Base-by-base conservation (phyloP, 345 rosid genomes). In the Acer negundo region DNA sequence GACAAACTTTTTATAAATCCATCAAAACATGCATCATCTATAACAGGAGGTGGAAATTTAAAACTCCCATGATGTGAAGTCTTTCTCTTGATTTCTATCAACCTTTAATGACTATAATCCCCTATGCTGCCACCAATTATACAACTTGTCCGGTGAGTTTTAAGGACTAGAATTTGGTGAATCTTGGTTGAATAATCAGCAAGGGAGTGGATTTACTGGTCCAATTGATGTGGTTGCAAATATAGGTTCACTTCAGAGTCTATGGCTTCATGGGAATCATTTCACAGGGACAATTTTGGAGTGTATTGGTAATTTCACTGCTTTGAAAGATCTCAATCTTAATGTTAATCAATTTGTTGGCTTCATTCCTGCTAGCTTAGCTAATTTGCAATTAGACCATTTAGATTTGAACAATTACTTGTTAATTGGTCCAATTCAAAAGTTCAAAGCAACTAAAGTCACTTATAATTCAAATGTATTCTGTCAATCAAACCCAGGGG, bases 251-350 rank as follows among this genome's bases (percentile, higher is more conserved):
- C 85, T 87, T 44, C 81, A 73, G 38, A 78, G 77, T 69, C 85
- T 92, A n/a, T 92, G 97, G 97, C 92, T 92, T 62, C 97, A 92
- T 55, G 94, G 97, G 74, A 92, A 92, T 62, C 82, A 80, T 77
- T 92, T 92, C 85, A 82, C 92, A 12, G 94, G 97, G 16, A 49
- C 80, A 56, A 90, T 92, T 72, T 94, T 93, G 1, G 86, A 74
- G 31, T 86, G 77, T 67, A 87, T 89, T 24, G 91, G 92, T 69
- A 82, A 85, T 77, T 79, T 92, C 80, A 82, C 67, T 79, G 40
- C 75, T 10, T 86, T 90, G 79, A 88, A 82, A 80, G 87, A 88
- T 84, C 87, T 92, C 40, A 85, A 92, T 83, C 86, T 89, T 10
- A 92, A 90, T 68, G 51, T 79, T 24, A 92, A 92, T 46, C 68